A percentile compares a stretch with the other conserved stretches of the same genome.
phyloP scores from a whole-genome alignment of 768 basidiomycete genomes.

The Mycena haematopus region DNA sequence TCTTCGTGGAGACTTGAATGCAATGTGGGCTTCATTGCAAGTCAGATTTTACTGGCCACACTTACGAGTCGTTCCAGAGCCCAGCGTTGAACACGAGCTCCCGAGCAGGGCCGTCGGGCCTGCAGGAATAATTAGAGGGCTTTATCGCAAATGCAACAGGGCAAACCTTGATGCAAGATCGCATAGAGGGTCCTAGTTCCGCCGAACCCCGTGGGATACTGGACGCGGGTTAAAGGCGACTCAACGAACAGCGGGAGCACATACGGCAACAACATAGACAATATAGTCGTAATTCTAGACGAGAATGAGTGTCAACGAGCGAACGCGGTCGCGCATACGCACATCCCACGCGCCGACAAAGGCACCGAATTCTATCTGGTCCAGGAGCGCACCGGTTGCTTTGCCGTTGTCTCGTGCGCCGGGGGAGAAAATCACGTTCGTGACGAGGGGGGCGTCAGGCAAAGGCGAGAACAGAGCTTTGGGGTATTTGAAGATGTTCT shows the following conservation, averaged over 20 bases:
- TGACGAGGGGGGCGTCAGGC: slow-evolving; percentile 56
- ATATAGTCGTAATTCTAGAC: slow-evolving; percentile 61
- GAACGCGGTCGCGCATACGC: slow-evolving; percentile 29
- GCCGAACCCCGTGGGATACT: slow-evolving; percentile 43
- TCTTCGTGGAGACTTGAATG: slow-evolving; percentile 70
- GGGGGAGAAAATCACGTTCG: slow-evolving; percentile 55
- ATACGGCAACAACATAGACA: slow-evolving; percentile 57
- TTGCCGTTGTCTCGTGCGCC: slow-evolving; percentile 48
- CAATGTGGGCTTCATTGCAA: too few species aligned
- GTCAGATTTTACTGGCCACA: too few species aligned
- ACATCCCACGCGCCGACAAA: slow-evolving; percentile 68
- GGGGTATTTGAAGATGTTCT: slow-evolving; percentile 60
- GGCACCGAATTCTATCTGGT: slow-evolving; percentile 58
- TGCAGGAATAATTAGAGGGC: slow-evolving; percentile 7
- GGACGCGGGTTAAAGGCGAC: neutral
- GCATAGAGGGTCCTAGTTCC: slow-evolving; percentile 44
- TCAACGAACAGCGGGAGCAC: slow-evolving; percentile 22
- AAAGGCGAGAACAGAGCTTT: slow-evolving; percentile 51
- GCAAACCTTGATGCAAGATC: slow-evolving; percentile 64
- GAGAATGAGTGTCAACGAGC: neutral
- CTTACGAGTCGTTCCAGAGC: slow-evolving; percentile 53
- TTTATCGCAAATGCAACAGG: neutral
- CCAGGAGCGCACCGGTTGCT: slow-evolving; percentile 59
- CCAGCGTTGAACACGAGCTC: slow-evolving; percentile 61
- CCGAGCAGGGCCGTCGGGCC: slow-evolving; percentile 56